Base-by-base conservation (phyloP, 306 rosid genomes). In the Prunus salicina region DNA sequence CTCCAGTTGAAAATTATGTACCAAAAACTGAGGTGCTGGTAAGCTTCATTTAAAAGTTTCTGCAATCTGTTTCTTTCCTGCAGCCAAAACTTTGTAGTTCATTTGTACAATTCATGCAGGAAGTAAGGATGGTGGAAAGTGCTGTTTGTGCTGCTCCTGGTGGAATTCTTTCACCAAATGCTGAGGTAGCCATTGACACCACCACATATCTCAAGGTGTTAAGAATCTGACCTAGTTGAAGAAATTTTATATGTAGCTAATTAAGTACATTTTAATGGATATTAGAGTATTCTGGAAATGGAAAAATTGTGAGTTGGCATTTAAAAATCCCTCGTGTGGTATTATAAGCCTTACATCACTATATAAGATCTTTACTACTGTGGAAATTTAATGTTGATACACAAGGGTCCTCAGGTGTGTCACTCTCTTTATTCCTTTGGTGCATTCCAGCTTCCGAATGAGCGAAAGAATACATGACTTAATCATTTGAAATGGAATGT, bases 1-100 rank as follows among this genome's bases (percentile, higher is more conserved):
- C 87, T 72, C 88, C 89, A 51, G 93, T 78, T 52, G 91, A 91
- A 81, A 88, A 91, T 84, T 88, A 91, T 81, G 89, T 87, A 49
- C 83, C 83, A 53, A 88, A 83, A 83, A 64, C 3, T 79, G 90
- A 88, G 76, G 81, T 73, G 72, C 89, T 65, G 78, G 97, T 87
- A 80, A 79, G 16, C 56, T 46, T 60, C 18, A 53, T 68, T 45
- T 28, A 67, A 57, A 67, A 47, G 69, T 67, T 38, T 51, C 55
- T 50, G 50, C 58, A 73, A 32, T 30, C 62, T 55, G 64, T 64
- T 77, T 38, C 22, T 65, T 12, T 72, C 4, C 56, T 69, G 16
- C 61, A 28, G 73, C 70, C 32, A 56, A 50, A 82, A 66, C 47
- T 71, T 14, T 67, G 43, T 60, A 69, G 77, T 78, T 74, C 78